Evolutionary conservation across 1,284 basidiomycete genomes (phyloP).

Genomic region (Meira miltonrushii): DNA sequence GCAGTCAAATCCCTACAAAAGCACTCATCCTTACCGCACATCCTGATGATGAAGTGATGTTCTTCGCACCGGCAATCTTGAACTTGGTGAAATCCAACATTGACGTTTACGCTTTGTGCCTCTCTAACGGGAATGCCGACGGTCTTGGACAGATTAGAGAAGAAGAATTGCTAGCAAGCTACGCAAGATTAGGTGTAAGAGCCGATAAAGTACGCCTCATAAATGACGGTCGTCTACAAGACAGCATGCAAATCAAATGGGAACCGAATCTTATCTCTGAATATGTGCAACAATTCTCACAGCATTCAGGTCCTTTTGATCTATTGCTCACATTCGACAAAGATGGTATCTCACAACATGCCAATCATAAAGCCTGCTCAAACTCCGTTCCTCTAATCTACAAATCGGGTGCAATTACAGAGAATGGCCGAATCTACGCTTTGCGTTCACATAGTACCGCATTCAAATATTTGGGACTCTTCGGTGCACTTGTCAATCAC

Average conservation of each 20-base stretch:
- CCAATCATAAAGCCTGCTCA: constrained; percentile 79
- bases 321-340: constrained; percentile 72
- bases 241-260: constrained; percentile 71
- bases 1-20: neutral
- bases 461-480: constrained; percentile 13
- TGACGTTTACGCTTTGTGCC: constrained; percentile 54
- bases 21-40: constrained; percentile 72
- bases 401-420: neutral
- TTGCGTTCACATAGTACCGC: constrained; percentile 7
- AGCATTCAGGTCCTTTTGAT: constrained; percentile 7
- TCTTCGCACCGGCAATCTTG: constrained; percentile 74
- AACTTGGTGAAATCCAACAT: constrained; percentile 57
- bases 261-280: constrained; percentile 52
- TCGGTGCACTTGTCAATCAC: constrained; percentile 2
- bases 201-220: constrained; percentile 61
- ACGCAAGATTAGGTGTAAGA: constrained; percentile 63
- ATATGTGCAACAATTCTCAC: constrained; percentile 34
- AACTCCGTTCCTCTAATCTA: constrained; percentile 43
- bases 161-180: constrained; percentile 61
- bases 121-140: constrained; percentile 67
- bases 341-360: constrained; percentile 74
- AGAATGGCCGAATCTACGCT: constrained; percentile 5
- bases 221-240: constrained; percentile 70
- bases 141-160: constrained; percentile 67
- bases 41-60: constrained; percentile 86